A percentile compares a stretch with the other conserved stretches of the same genome.
These are phyloP conservation scores for Phaseolus lunatus DNA, from an alignment of 306 rosid species.

Conservation along the genomic window DNA sequence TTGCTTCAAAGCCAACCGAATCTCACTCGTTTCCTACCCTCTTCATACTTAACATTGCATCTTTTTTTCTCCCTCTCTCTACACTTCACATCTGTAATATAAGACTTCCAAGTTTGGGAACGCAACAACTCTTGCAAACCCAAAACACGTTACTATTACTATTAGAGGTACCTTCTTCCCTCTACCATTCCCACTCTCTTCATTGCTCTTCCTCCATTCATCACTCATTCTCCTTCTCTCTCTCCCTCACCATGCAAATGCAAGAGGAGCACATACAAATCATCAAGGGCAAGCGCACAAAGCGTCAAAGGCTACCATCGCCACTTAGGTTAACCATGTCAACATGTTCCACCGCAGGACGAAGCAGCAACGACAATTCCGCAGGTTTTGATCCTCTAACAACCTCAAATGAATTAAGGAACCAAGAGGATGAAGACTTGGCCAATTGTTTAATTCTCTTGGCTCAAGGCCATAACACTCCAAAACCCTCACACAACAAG, in stretches of 20 bases:
- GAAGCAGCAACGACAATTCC: constrained; percentile 35
- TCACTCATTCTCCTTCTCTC: neutral
- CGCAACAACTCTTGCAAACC: constrained; percentile 62
- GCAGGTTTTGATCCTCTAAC: constrained; percentile 28
- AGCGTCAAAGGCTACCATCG: constrained; percentile 66
- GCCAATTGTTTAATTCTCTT: constrained; percentile 86
- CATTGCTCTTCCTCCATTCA: constrained; percentile 24
- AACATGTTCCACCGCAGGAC: constrained; percentile 46
- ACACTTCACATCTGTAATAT: constrained; percentile 35
- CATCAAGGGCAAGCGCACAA: constrained; percentile 79
- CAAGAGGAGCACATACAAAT: constrained; percentile 38
- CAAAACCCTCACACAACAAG: neutral
- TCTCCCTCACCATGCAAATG: neutral
- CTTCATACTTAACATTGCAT: constrained; percentile 75
- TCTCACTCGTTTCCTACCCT: constrained; percentile 87
- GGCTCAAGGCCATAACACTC: constrained; percentile 57
- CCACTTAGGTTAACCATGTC: constrained; percentile 56
- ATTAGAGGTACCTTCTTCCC: constrained; percentile 32
- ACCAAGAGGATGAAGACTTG: constrained; percentile 70
- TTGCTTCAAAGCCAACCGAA: constrained; percentile 99
- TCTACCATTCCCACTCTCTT: constrained; percentile 46
- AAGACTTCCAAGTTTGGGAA: constrained; percentile 69
- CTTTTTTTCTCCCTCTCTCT: constrained; percentile 43
- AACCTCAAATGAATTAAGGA: constrained; percentile 28
- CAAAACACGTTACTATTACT: constrained; percentile 54